Evolutionary conservation across 352 stramenopile species (phyloP).

Genomic region (Phytopythium delawarense): DNA sequence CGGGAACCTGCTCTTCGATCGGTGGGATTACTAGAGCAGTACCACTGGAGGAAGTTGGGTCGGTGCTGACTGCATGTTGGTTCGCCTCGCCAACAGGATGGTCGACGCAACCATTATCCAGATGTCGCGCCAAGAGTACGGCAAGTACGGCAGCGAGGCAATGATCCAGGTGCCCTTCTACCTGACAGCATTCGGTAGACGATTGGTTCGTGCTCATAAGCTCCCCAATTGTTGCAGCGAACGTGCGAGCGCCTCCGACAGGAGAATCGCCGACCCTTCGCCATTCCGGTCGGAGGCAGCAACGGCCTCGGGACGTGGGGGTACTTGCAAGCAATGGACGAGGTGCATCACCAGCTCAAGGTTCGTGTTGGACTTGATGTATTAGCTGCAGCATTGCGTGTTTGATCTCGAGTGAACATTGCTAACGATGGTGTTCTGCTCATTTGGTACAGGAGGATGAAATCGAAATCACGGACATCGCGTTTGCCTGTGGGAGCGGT

Average conservation of each 20-base stretch:
- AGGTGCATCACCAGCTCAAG: constrained; percentile 78
- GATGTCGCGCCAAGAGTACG: constrained; percentile 80
- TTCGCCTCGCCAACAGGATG: constrained; percentile 30
- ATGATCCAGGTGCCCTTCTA: constrained; percentile 63
- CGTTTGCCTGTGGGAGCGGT: constrained; percentile 81
- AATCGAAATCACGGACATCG: constrained; percentile 69
- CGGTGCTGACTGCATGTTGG: background rate
- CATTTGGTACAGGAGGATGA: constrained; percentile 26
- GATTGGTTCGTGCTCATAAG: background rate
- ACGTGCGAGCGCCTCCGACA: constrained; percentile 61
- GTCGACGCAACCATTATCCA: constrained; percentile 70
- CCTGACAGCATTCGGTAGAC: background rate
- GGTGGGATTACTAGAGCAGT: constrained; percentile 17
- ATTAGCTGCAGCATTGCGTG: background rate
- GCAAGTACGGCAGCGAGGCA: constrained; percentile 66
- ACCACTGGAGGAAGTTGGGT: background rate
- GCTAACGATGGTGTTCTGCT: background rate
- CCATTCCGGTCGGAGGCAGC: constrained; percentile 85
- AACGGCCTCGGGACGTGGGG: constrained; percentile 93
- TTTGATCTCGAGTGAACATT: background rate
- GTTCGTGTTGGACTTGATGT: constrained; percentile 12
- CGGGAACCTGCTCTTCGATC: constrained; percentile 76
- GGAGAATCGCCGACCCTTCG: constrained; percentile 65
- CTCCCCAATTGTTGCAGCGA: constrained; percentile 11
- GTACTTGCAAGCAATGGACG: constrained; percentile 91